phyloP scores from a whole-genome alignment of 495 filamentous ascomycete species.

The Peziza echinospora region DNA sequence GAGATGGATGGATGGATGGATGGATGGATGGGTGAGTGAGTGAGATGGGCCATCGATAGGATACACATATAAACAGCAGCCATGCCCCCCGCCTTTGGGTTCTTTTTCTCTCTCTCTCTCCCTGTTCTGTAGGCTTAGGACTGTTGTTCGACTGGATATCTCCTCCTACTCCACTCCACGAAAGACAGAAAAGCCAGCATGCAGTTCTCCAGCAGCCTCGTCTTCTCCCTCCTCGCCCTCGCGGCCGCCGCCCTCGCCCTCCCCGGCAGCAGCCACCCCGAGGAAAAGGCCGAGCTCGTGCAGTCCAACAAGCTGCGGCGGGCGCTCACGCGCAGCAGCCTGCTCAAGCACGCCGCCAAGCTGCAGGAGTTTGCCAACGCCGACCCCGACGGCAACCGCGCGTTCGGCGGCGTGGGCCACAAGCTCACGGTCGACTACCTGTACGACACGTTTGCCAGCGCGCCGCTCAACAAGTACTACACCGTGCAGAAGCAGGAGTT shows the following conservation, averaged over 20 bases:
- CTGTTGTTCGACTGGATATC: too few species aligned
- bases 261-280: background rate
- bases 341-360: slow-evolving; percentile 25
- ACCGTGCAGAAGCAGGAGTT: background rate
- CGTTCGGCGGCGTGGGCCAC: slow-evolving; percentile 39
- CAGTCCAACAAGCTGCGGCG: slow-evolving; percentile 15
- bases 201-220: too few species aligned
- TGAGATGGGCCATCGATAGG: too few species aligned
- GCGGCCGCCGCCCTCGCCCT: background rate
- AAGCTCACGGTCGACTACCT: slow-evolving; percentile 42
- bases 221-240: background rate
- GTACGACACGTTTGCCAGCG: slow-evolving; percentile 23
- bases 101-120: too few species aligned
- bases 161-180: too few species aligned
- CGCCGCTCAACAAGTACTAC: slow-evolving; percentile 11
- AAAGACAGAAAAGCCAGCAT: too few species aligned
- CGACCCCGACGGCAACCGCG: slow-evolving; percentile 29
- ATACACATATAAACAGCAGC: too few species aligned
- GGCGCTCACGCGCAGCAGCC: slow-evolving; percentile 15
- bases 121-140: too few species aligned
- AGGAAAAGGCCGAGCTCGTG: slow-evolving; percentile 1
- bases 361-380: slow-evolving; percentile 25
- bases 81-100: too few species aligned
- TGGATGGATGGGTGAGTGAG: too few species aligned
- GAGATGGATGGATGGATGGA: too few species aligned